Evolutionary conservation across 2,329 filamentous ascomycete species (phyloP), one percentile per base, ranked within the genome.

Genomic region (Catunica adiposa): DNA sequence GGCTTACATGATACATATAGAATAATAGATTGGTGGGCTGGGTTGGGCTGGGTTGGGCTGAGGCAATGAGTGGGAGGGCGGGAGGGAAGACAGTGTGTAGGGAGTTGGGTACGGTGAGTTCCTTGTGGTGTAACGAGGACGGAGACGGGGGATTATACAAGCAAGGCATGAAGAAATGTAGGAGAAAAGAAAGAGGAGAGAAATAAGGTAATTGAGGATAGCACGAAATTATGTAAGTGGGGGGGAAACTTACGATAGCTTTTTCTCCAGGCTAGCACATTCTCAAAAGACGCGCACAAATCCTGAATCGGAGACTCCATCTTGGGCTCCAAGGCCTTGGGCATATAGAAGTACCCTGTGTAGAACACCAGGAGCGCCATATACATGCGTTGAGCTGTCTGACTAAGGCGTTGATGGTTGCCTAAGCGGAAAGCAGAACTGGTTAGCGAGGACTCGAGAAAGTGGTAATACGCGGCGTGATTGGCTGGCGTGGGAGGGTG

Each of bases 351-450:
- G 38, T 59, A 50, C 29, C 60, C 56, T 5, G 60, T 59, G 56
- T 63, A 63, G 37, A 62, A 63, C 23, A 60, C 58, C n/a, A 62
- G 51, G 8, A 63, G 53, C 3, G 61, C 61, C 15, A 58, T 55
- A 25, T 62, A 58, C 14, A 63, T 54, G 1, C 56, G 58, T 31
- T 50, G 38, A 1, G 58, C 54, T 31, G 53, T 51, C 9, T 56
- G 38, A 20, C 38, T 25, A 29, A 55, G 50, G 9, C 23, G 25
- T 17, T 38, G 7, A 6, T n/a, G 54, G 37, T 34, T 42, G 11
- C 25, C 46, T 56, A 26, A 20, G 37, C 31, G 9, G 22, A 26
- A 17, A 29, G 37, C 15, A 31, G 22, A 25, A 44, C 7, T 20
- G 29, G 20, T 44, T 44, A 44, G 40, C 40, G 20, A 44, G 11